Percentiles rank a stretch among this genome's conserved stretches.
phyloP scores from a whole-genome alignment of 495 filamentous ascomycete species.

The Hypomontagnella submonticulosa region DNA sequence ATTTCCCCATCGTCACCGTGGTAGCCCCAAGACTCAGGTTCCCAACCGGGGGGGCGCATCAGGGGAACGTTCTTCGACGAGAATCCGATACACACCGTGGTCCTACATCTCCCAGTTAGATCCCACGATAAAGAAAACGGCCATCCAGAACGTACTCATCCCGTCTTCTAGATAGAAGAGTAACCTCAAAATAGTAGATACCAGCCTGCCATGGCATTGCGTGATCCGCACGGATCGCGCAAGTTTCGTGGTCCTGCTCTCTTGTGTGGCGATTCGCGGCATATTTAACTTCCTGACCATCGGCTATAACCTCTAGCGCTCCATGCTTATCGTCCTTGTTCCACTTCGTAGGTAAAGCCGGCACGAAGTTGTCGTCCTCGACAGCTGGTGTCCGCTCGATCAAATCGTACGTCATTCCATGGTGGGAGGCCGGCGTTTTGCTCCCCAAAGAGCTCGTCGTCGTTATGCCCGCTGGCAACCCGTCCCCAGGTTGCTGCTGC shows the following conservation, averaged over 20 bases:
- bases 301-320: conserved; percentile 77
- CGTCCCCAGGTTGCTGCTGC: conserved; percentile 29
- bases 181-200: conserved; percentile 96
- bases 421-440: conserved; percentile 68
- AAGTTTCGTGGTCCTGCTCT: conserved; percentile 81
- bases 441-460: conserved; percentile 24
- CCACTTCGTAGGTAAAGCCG: conserved; percentile 84
- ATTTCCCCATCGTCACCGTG: conserved; percentile 95
- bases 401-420: conserved; percentile 85
- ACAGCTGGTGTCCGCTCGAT: conserved; percentile 75
- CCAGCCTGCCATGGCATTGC: conserved; percentile 92
- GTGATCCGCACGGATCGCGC: conserved; percentile 84
- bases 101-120: conserved; percentile 51
- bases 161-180: conserved; percentile 82
- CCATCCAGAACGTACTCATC: conserved; percentile 75
- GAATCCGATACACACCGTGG: conserved; percentile 91
- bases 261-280: conserved; percentile 49
- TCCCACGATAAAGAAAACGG: conserved; percentile 24
- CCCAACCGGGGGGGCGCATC: conserved; percentile 92
- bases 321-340: conserved; percentile 77
- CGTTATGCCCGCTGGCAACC: conserved; percentile 26
- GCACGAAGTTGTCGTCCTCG: conserved; percentile 64
- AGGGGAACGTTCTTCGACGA: conserved; percentile 77
- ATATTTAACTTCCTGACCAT: conserved; percentile 84
- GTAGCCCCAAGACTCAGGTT: conserved; percentile 95